Evolutionary conservation across 2,329 filamentous ascomycete species (phyloP), one percentile per base, ranked within the genome.

Genomic region (Ophiosphaerella narmari): DNA sequence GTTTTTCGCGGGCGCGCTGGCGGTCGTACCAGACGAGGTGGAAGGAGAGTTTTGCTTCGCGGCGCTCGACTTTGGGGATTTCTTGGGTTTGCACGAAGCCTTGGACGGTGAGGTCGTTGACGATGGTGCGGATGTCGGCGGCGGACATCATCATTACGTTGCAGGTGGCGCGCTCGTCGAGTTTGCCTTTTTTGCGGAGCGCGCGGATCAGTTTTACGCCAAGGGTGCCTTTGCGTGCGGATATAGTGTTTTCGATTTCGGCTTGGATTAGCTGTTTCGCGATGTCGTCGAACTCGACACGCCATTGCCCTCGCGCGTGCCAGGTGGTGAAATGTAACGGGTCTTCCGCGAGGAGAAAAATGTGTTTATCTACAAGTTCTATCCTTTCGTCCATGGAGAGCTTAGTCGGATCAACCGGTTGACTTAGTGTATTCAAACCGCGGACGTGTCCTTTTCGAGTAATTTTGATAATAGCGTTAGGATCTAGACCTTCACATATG

Each of bases 61-160:
- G 87, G 54, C 86, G 87, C 58, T 88, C 88, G 65, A 97, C 93
- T 59, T 90, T 89, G 0, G 94, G 94, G 0, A 99, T 88, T 76
- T 99, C 94, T 72, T 99, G 94, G 5, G 96, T 85, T 60, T 97
- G 91, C 11, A 96, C 85, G 53, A 94, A 87, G 2, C 94, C 93
- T 14, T 86, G 86, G 71, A 91, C 86, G 61, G 96, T 90, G 82
- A 99, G 89, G 54, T 87, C 85, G 12, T 90, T 87, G 74, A 97
- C 87, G 55, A 91, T 88, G 50, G 87, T 86, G 39, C 94, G 90
- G 21, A 97, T 85, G 45, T 96, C 90, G 50, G 88, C 86, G 63
- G 93, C 90, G 49, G 88, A 88, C 78, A 97, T 87, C 53, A 99
- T 83, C 45, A 89, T 89, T 48, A 91, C 81, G 42, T 86, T 86